phyloP scores from a whole-genome alignment of 2,329 filamentous ascomycete genomes.

The Colletotrichum sp. region DNA sequence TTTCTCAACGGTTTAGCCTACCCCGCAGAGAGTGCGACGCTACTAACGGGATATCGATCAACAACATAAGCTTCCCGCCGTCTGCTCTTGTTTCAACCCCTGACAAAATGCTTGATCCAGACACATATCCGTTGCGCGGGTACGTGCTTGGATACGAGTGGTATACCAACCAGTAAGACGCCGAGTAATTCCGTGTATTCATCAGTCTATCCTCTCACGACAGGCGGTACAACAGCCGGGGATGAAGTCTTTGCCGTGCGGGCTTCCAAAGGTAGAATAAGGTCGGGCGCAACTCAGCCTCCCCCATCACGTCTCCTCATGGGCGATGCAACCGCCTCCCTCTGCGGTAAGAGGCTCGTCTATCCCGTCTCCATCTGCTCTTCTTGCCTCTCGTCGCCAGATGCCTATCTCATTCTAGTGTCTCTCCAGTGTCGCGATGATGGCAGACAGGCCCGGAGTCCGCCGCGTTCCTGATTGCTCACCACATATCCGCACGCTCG shows the following conservation, averaged over 20 bases:
- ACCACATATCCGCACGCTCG: not conserved
- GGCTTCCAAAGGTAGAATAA: not conserved
- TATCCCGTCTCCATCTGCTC: not conserved
- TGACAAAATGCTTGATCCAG: not conserved
- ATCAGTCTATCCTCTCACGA: not conserved
- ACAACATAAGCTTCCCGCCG: slow-evolving; percentile 1
- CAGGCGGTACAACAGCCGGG: not conserved
- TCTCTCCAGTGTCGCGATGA: not conserved
- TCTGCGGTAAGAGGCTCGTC: not conserved
- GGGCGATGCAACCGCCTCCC: not conserved
- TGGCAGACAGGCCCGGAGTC: not conserved
- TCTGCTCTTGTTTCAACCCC: not conserved
- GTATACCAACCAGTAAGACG: not conserved
- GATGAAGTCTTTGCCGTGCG: not conserved
- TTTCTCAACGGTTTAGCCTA: not conserved
- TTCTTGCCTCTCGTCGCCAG: not conserved
- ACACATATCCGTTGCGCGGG: not conserved
- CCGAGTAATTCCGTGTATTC: not conserved
- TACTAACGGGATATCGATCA: not conserved
- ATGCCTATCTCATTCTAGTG: not conserved
- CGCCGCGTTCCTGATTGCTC: not conserved
- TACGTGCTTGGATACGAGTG: not conserved
- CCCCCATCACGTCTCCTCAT: not conserved
- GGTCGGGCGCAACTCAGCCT: not conserved
- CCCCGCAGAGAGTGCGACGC: not conserved